These are phyloP conservation scores for Zasmidium cellare DNA, from an alignment of 2,329 filamentous ascomycete species.

Conservation along the genomic window DNA sequence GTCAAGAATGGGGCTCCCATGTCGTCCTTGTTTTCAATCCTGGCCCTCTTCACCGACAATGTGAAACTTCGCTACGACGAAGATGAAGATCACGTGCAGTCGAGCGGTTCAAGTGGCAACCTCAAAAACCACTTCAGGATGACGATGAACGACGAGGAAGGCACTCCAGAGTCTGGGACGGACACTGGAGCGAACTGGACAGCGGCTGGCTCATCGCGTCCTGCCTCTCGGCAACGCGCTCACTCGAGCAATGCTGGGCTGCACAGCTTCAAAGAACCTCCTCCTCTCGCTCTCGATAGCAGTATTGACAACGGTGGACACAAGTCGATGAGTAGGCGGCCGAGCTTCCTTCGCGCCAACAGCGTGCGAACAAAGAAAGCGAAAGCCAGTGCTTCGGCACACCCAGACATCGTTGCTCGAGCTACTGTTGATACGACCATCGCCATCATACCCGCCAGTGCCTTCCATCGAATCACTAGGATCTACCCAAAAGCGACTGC, in stretches of 20 bases:
- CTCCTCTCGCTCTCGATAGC: conserved; percentile 30
- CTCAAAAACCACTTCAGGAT: conserved; percentile 26
- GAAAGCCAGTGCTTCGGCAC: conserved; percentile 68
- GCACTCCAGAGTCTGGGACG: conserved; percentile 26
- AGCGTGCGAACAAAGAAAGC: conserved; percentile 22
- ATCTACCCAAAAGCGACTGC: conserved; percentile 95
- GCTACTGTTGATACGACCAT: conserved; percentile 97
- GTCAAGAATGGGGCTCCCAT: conserved; percentile 97
- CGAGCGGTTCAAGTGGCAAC: conserved; percentile 22
- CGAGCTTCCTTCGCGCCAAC: conserved; percentile 25
- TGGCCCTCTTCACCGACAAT: conserved; percentile 95
- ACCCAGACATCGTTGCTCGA: conserved; percentile 95
- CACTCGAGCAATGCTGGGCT: conserved; percentile 17
- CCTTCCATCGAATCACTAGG: conserved; percentile 86
- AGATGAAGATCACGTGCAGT: conserved; percentile 55
- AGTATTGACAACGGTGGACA: conserved; percentile 27
- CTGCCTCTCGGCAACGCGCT: conserved; percentile 28
- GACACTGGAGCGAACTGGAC: conserved; percentile 27
- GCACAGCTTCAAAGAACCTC: conserved; percentile 29
- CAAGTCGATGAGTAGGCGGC: conserved; percentile 23
- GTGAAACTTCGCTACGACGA: conserved; percentile 72
- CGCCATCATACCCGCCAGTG: conserved; percentile 94
- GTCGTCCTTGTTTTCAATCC: conserved; percentile 96
- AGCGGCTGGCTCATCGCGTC: conserved; percentile 20
- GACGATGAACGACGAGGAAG: conserved; percentile 21